A percentile compares a stretch with the other conserved stretches of the same genome.
These are phyloP conservation scores for Lachnellula occidentalis DNA, from an alignment of 2,329 filamentous ascomycete species.

Conservation along the genomic window DNA sequence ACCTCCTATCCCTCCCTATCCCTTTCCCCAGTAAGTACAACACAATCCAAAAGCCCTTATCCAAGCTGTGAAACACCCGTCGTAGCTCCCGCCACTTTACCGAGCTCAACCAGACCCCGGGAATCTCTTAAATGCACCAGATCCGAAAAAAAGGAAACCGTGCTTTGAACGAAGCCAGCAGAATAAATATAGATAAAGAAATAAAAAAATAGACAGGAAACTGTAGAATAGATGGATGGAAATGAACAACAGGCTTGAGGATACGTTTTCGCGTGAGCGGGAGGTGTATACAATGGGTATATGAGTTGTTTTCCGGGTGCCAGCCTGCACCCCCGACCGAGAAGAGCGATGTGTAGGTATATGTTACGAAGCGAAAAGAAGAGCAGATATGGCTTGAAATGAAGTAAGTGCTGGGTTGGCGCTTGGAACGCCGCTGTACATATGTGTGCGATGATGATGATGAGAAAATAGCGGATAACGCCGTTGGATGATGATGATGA, in stretches of 20 bases:
- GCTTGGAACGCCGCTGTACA: conserved; percentile 14
- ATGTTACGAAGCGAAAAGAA: conserved; percentile 6
- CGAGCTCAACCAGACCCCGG: conserved; percentile 10
- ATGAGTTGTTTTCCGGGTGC: conserved; percentile 19
- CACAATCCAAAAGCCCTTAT: not conserved
- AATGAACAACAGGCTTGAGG: not conserved
- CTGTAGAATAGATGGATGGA: not conserved
- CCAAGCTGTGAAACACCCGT: not conserved
- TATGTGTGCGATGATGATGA: conserved; percentile 2
- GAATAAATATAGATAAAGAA: conserved; percentile 7
- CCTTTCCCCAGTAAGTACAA: not conserved
- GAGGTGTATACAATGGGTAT: conserved; percentile 26
- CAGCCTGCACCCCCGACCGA: conserved; percentile 21
- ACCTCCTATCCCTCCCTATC: not conserved
- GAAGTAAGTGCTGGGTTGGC: conserved; percentile 1
- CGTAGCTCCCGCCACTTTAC: not conserved
- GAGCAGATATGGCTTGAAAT: not conserved
- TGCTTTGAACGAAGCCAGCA: not conserved
- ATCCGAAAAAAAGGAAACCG: not conserved
- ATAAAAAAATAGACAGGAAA: conserved; percentile 5
- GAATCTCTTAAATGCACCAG: too few relatives aligned
- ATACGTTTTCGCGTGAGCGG: conserved; percentile 28
- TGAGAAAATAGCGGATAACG: conserved; percentile 10
- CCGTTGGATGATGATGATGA: conserved; percentile 10
- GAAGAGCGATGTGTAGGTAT: conserved; percentile 17